Base-by-base conservation (phyloP, 1,284 basidiomycete species). In the Puccinia horiana region DNA sequence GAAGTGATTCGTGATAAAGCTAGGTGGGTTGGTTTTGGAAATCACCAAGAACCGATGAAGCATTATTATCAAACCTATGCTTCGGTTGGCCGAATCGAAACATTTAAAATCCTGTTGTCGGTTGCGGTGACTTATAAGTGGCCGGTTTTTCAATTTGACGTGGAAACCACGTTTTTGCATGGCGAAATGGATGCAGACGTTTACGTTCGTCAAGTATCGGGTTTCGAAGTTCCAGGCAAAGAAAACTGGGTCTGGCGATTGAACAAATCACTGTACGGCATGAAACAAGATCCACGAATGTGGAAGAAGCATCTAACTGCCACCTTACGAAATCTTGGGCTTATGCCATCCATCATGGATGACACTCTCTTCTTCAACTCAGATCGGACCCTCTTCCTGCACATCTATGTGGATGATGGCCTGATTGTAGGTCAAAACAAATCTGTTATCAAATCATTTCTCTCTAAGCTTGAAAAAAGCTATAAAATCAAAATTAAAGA, bases 201-300 rank as follows among this genome's bases (percentile, higher is more conserved):
- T n/a, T 26, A 75, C 58, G 73, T 29, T 11, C 32, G 29, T 16
- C 75, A 76, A 44, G 58, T 76, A 14, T 18, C 20, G 20, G 58
- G 37, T n/a, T 76, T 40, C 16, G 23, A 76, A 37, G 58, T 63
- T 18, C 35, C 56, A 44, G 75, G 75, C 18, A 76, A 76, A 23
- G 35, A 76, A 26, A 42, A 63, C 32, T 40, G 47, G 40, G 37
- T 76, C 2, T 76, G 58, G 58, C 12, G 26, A 23, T 52, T 76
- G 18, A 63, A 76, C 32, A 76, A 63, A 56, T 76, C 75, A 26
- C 75, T 76, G 14, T 76, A 76, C 32, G 75, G 75, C n/a, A 76
- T 44, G 37, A 42, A 65, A 23, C 35, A 76, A 23, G 75, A 35
- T 3, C 75, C 75, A 2, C n/a, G 58, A 35, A n/a, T 35, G n/a